Evolutionary conservation across 2,329 filamentous ascomycete species (phyloP).

Genomic region (Beauveria brongniartii): DNA sequence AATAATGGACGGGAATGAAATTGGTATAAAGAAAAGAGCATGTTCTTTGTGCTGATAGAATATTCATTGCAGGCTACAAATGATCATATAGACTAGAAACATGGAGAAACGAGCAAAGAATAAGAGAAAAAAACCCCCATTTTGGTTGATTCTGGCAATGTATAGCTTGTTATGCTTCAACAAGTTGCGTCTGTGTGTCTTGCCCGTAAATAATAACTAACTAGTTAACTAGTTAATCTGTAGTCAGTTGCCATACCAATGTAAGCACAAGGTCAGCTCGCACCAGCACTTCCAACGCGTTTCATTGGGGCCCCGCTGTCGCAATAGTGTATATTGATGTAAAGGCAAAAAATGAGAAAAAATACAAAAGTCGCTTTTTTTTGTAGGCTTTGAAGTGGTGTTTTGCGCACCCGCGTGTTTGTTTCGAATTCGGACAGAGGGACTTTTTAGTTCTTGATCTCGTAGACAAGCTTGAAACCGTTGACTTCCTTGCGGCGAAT

Average conservation of each 20-base stretch:
- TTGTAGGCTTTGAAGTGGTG: background rate
- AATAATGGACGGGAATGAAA: background rate
- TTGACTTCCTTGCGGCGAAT: slow-evolving; percentile 26
- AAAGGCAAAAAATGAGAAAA: background rate
- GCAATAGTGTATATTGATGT: background rate
- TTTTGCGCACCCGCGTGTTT: background rate
- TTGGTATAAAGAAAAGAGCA: background rate
- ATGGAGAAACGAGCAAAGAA: background rate
- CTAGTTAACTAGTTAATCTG: too few species aligned
- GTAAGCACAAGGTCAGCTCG: slow-evolving; percentile 6
- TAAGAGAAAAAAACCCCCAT: background rate
- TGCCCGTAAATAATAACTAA: background rate
- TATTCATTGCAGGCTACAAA: background rate
- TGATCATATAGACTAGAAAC: slow-evolving; percentile 1
- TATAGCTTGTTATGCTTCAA: background rate
- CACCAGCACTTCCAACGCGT: background rate
- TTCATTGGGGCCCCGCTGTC: background rate
- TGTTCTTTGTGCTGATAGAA: background rate
- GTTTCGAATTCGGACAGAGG: background rate
- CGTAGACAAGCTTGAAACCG: slow-evolving; percentile 34
- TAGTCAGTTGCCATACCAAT: background rate
- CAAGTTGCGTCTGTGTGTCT: background rate
- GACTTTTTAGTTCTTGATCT: background rate
- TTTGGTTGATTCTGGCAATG: background rate
- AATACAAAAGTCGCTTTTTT: slow-evolving; percentile 4